Conservation (phyloP, 768 basidiomycete genomes). For the Boletus insuetus region DNA sequence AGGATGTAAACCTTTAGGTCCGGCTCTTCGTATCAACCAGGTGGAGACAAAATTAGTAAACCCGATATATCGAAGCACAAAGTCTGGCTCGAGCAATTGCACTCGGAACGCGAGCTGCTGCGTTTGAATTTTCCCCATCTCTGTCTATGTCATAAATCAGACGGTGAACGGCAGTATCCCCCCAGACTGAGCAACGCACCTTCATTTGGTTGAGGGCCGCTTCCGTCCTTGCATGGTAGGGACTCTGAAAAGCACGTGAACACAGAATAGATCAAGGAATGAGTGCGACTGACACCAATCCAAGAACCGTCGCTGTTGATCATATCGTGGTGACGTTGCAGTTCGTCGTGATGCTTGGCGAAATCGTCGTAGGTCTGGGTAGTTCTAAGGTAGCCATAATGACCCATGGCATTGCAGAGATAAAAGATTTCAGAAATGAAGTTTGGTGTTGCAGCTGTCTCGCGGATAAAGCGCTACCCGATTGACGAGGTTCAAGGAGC, state of each 20-base stretch:
- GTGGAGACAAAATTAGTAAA: conserved; percentile 91
- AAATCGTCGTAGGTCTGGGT: conserved; percentile 74
- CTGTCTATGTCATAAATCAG: conserved; percentile 42
- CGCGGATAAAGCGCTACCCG: neutral
- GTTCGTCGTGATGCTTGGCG: conserved; percentile 70
- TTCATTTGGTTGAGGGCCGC: conserved; percentile 75
- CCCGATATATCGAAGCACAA: conserved; percentile 71
- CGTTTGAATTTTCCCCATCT: conserved; percentile 68
- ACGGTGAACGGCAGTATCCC: neutral
- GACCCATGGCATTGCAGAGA: conserved; percentile 80
- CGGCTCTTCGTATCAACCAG: conserved; percentile 90
- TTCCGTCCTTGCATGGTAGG: conserved; percentile 74
- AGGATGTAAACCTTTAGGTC: conserved; percentile 79
- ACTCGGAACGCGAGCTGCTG: conserved; percentile 79
- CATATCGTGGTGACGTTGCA: conserved; percentile 73
- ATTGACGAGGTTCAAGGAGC: neutral
- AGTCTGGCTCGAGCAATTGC: conserved; percentile 83
- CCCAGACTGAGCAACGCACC: conserved; percentile 33
- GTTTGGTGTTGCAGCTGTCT: conserved; percentile 65
- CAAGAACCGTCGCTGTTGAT: conserved; percentile 76
- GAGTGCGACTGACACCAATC: conserved; percentile 61
- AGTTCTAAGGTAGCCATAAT: conserved; percentile 84
- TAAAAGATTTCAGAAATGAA: conserved; percentile 97
- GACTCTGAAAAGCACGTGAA: conserved; percentile 44
- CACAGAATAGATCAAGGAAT: neutral